These are phyloP conservation scores for Pezicula neosporulosa DNA, from an alignment of 2,329 filamentous ascomycete genomes.

Conservation along the genomic window DNA sequence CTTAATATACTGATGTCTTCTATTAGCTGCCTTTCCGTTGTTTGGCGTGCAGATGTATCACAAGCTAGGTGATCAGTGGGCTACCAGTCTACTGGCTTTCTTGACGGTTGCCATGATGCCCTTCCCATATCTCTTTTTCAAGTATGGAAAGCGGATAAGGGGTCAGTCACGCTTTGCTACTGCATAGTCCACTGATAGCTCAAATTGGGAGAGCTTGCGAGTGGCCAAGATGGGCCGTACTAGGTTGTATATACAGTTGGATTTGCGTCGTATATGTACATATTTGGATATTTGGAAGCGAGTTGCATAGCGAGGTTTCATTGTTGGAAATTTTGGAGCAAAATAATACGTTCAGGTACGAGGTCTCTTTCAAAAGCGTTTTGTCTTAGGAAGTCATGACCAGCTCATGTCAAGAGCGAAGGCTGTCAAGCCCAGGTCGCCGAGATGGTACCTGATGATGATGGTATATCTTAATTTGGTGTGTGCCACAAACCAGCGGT, in stretches of 20 bases:
- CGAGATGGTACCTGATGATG: too few species aligned
- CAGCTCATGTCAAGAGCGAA: too few species aligned
- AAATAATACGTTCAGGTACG: conserved; percentile 1
- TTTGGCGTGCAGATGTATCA: conserved; percentile 74
- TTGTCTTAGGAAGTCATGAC: not conserved
- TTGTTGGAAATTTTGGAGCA: conserved; percentile 2
- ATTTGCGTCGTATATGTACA: not conserved
- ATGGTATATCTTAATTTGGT: too few species aligned
- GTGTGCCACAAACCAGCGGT: not conserved
- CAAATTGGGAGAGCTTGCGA: not conserved
- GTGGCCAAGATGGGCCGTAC: not conserved
- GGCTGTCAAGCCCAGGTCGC: too few species aligned
- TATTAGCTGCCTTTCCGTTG: conserved; percentile 66
- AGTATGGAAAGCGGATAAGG: conserved; percentile 54
- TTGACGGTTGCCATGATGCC: conserved; percentile 59
- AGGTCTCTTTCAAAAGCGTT: not conserved
- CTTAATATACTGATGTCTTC: not conserved
- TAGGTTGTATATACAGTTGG: not conserved
- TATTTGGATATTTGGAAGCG: conserved; percentile 1
- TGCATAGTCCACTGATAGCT: conserved; percentile 8
- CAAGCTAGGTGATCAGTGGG: conserved; percentile 68
- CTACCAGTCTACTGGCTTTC: conserved; percentile 58
- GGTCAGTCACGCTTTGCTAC: conserved; percentile 50
- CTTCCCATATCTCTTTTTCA: conserved; percentile 62
- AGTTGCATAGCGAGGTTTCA: conserved; percentile 8